These are phyloP conservation scores for Stephanodiscus minutulus DNA, from an alignment of 108 stramenopile genomes.

Conservation along the genomic window DNA sequence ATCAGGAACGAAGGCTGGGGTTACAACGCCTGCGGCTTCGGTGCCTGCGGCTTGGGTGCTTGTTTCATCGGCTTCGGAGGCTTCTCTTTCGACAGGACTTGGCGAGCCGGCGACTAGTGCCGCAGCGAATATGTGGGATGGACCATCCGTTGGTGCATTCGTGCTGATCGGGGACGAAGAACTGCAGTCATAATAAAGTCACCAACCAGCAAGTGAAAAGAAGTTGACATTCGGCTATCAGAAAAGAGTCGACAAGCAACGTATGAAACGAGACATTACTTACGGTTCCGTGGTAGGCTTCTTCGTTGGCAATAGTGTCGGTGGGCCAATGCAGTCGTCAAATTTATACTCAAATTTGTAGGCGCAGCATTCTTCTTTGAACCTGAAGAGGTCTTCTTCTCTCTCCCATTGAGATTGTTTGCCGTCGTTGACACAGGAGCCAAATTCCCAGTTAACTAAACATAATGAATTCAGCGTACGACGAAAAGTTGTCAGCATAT, in stretches of 20 bases:
- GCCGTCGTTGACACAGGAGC: slow-evolving; percentile 41
- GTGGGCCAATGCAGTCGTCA: slow-evolving; percentile 31
- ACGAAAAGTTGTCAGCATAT: not conserved
- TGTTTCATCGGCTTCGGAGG: slow-evolving; percentile 9
- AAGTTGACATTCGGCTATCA: not conserved
- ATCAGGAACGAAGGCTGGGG: not conserved
- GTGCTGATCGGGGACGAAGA: slow-evolving; percentile 1
- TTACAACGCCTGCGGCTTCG: not conserved
- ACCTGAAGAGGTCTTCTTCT: slow-evolving; percentile 38
- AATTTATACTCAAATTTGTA: slow-evolving; percentile 46
- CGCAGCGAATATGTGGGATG: slow-evolving; percentile 28
- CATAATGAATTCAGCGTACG: not conserved
- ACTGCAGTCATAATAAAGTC: not conserved
- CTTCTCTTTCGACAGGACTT: slow-evolving; percentile 13
- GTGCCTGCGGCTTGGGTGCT: not conserved
- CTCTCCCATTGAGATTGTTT: slow-evolving; percentile 40
- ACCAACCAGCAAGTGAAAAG: not conserved
- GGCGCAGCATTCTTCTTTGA: slow-evolving; percentile 41
- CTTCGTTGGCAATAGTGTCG: slow-evolving; percentile 16
- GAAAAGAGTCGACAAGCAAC: not conserved
- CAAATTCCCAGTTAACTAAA: slow-evolving; percentile 33
- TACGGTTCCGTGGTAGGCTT: not conserved
- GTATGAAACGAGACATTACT: not conserved
- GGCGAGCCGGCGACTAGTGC: slow-evolving; percentile 21
- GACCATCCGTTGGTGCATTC: slow-evolving; percentile 15